Evolutionary conservation across 225 moss, liverwort and hornwort species (phyloP).

Genomic region (Thuidium tamariscinum): DNA sequence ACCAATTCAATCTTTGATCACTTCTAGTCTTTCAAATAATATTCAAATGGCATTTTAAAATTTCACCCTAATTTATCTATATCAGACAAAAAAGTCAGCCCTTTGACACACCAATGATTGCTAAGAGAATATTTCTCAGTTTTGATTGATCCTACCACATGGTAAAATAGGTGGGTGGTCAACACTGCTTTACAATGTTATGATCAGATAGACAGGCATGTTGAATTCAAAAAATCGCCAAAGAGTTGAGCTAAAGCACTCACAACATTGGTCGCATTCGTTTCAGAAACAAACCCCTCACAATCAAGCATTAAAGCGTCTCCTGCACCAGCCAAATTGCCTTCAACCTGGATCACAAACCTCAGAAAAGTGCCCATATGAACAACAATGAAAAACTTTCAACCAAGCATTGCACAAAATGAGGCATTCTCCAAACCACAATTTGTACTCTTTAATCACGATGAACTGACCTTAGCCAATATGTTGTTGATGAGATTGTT

Average conservation of each 20-base stretch:
- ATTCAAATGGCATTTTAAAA: neutral
- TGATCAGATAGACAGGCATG: neutral
- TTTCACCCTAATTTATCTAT: neutral
- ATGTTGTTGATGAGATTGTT: conserved; percentile 97
- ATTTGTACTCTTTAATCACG: neutral
- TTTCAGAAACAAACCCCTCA: conserved; percentile 86
- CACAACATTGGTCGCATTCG: conserved; percentile 83
- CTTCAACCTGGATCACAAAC: conserved; percentile 69
- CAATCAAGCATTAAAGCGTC: conserved; percentile 93
- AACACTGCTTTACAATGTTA: neutral
- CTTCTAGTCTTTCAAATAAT: neutral
- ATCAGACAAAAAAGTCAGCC: neutral
- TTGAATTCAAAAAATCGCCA: neutral
- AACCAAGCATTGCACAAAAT: neutral
- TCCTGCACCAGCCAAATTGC: conserved; percentile 67
- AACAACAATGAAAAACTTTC: neutral
- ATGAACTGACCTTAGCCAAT: conserved; percentile 59
- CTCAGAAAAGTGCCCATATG: neutral
- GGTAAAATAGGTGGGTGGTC: neutral
- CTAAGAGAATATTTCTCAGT: neutral
- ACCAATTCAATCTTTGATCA: neutral
- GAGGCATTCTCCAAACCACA: neutral
- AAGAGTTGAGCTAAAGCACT: conserved; percentile 2
- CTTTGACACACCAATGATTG: neutral
- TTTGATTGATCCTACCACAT: neutral